Evolutionary conservation across 768 basidiomycete genomes (phyloP).

Genomic region (Asterophora lycoperdoides): DNA sequence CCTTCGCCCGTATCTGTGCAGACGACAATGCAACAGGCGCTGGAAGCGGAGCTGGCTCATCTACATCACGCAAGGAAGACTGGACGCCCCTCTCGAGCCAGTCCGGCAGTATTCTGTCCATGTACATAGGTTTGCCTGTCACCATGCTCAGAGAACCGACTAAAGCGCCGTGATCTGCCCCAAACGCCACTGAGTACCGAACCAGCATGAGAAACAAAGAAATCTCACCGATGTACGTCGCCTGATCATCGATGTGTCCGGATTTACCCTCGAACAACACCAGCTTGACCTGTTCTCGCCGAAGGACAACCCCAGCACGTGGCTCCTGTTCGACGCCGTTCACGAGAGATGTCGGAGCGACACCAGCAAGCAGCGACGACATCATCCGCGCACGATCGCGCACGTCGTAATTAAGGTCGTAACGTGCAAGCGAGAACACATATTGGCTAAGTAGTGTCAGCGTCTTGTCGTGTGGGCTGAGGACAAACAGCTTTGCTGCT

Average conservation of each 20-base stretch:
- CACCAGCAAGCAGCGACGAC: slow-evolving; percentile 58
- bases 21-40: slow-evolving; percentile 39
- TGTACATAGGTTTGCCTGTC: slow-evolving; percentile 48
- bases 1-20: slow-evolving; percentile 20
- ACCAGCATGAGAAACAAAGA: neutral
- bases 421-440: slow-evolving; percentile 79
- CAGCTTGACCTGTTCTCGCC: slow-evolving; percentile 76
- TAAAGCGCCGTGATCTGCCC: slow-evolving; percentile 36
- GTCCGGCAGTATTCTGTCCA: slow-evolving; percentile 61
- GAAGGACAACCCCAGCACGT: slow-evolving; percentile 68
- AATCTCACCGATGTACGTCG: slow-evolving; percentile 28
- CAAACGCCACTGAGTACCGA: slow-evolving; percentile 4
- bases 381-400: slow-evolving; percentile 87
- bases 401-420: slow-evolving; percentile 86
- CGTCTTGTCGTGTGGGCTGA: slow-evolving; percentile 51
- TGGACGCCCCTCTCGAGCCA: slow-evolving; percentile 90
- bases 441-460: slow-evolving; percentile 60
- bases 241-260: slow-evolving; percentile 38
- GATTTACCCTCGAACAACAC: slow-evolving; percentile 79
- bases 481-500: slow-evolving; percentile 77
- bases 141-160: slow-evolving; percentile 69
- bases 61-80: slow-evolving; percentile 63
- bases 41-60: slow-evolving; percentile 45
- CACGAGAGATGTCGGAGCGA: slow-evolving; percentile 28
- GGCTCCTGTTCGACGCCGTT: slow-evolving; percentile 40